Conservation (phyloP, 805 yeast species). For the Wickerhamiella hasegawae region DNA sequence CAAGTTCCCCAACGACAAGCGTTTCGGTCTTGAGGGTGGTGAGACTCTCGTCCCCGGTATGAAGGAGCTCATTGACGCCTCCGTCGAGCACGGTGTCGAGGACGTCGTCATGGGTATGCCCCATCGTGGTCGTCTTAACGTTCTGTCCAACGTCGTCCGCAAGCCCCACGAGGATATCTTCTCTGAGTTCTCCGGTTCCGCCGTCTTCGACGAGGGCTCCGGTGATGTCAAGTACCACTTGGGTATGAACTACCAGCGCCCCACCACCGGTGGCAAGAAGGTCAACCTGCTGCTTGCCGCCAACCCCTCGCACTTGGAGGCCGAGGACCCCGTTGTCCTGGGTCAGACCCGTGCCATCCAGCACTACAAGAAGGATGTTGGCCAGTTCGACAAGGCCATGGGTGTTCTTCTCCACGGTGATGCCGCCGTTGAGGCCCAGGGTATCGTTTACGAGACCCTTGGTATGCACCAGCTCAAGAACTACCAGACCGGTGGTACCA, state of each 20-base stretch:
- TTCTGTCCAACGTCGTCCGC: conserved; percentile 95
- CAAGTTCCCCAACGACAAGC: conserved; percentile 95
- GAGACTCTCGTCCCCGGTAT: conserved; percentile 94
- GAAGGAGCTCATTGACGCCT: conserved; percentile 84
- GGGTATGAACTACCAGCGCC: conserved; percentile 98
- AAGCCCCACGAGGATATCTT: conserved; percentile 97
- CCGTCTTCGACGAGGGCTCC: conserved; percentile 85
- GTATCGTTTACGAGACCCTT: conserved; percentile 97
- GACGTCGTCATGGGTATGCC: conserved; percentile 99
- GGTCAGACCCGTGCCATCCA: conserved; percentile 96
- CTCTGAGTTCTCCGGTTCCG: conserved; percentile 86
- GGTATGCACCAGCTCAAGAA: conserved; percentile 88
- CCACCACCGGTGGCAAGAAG: conserved; percentile 94
- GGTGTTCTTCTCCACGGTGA: conserved; percentile 95
- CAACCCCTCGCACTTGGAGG: conserved; percentile 97
- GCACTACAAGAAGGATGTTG: conserved; percentile 70
- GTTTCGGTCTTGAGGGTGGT: conserved; percentile 98
- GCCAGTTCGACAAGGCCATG: conserved; percentile 71
- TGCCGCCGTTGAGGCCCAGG: conserved; percentile 97
- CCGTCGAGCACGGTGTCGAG: conserved; percentile 76
- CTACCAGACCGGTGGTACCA: conserved; percentile 95
- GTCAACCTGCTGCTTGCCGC: conserved; percentile 94
- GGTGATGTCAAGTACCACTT: conserved; percentile 98
- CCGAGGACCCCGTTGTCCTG: conserved; percentile 96
- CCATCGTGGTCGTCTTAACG: conserved; percentile 96